These are phyloP conservation scores for Salvia sclarea DNA, from an alignment of 305 asterid genomes.

Conservation along the genomic window DNA sequence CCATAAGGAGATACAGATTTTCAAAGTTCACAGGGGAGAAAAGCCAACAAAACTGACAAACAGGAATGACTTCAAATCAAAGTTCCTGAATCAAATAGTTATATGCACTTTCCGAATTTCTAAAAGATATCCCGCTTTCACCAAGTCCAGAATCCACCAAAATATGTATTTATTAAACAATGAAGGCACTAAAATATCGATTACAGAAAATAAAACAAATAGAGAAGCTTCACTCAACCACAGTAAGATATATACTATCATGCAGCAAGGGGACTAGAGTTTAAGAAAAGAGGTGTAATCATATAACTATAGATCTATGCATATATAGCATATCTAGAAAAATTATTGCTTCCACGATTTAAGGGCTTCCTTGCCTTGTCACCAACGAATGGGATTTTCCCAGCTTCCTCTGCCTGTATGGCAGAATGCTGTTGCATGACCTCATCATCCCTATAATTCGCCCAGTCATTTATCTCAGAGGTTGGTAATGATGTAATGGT, in stretches of 20 bases:
- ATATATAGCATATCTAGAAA: slow-evolving; percentile 8
- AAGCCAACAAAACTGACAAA: slow-evolving; percentile 11
- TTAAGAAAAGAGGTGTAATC: not conserved
- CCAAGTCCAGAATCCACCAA: not conserved
- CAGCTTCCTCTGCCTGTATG: slow-evolving; percentile 67
- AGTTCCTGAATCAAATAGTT: not conserved
- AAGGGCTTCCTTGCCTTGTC: slow-evolving; percentile 63
- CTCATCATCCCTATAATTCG: slow-evolving; percentile 65
- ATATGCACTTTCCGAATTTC: not conserved
- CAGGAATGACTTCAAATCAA: slow-evolving; percentile 15
- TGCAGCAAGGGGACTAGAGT: not conserved
- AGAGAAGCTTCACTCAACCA: not conserved
- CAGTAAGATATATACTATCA: not conserved
- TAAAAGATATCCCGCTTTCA: not conserved
- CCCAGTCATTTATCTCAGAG: slow-evolving; percentile 60
- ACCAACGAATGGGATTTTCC: slow-evolving; percentile 71
- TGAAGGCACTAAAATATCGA: not conserved
- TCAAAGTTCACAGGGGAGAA: slow-evolving; percentile 6
- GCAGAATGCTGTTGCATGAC: slow-evolving; percentile 71
- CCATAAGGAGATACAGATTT: not conserved
- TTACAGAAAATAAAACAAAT: slow-evolving; percentile 5
- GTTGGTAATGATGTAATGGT: slow-evolving; percentile 38
- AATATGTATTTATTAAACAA: not conserved
- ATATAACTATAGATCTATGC: not conserved
- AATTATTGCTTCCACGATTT: slow-evolving; percentile 16